Evolutionary conservation across 352 stramenopile genomes (phyloP), one percentile per base, ranked within the genome.

Genomic region (Phytophthora litchii): DNA sequence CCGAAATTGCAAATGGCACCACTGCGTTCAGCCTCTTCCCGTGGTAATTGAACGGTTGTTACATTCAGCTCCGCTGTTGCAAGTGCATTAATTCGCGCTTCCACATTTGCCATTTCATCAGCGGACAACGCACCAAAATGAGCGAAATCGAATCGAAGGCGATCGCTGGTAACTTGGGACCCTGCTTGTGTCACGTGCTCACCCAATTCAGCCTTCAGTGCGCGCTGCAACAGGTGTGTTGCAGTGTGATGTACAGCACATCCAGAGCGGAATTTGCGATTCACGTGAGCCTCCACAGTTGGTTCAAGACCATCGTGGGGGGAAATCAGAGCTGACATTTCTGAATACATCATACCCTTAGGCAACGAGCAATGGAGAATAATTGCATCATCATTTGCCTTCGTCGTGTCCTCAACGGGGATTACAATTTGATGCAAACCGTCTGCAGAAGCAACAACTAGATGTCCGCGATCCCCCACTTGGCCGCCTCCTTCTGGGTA

Each of bases 91-190:
- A 94, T 76, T 11, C 72, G 68, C 10, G 54, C 48, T 57, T 91
- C 74, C 11, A 92, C 80, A 10, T 36, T 70, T n/a, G 51, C 60
- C 41, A 94, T 64, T 49, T 93, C 72, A 0, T 92, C 83, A 13
- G 62, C 25, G 8, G 83, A 81, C 23, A 94, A 50, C 0, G 69
- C 74, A 9, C 83, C 80, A 76, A 94, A 92, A 56, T 92, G 83
- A 41, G 80, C 71, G 57, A 95, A 94, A 60, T 95, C 85, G 52
- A 94, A 95, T 19, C 83, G 81, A 44, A 95, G 67, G 0, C 78
- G 76, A 36, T 89, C 73, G 9, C 51, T 54, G 20, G 70, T 66
- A n/a, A 94, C 83, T 14, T 79, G 76, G 5, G 81, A 93, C 1
- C 86, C 86, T 36, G 67, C 71, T 60, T 95, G 86, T 3, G 81